Conservation (phyloP, 129 eudicot species). For the Oenanthe sinensis region DNA sequence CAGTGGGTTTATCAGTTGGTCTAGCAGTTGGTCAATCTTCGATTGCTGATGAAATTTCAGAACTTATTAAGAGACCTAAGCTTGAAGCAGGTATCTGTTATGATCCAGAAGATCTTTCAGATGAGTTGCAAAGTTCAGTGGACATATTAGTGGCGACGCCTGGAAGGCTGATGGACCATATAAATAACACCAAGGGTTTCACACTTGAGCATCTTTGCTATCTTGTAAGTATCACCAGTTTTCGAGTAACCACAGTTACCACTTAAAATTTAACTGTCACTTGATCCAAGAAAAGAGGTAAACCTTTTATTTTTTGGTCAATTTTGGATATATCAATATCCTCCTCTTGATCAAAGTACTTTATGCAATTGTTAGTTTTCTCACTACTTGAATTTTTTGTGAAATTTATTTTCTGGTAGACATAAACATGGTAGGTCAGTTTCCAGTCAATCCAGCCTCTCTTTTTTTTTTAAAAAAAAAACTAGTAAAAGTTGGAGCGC, state of each 20-base stretch:
- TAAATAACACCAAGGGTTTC: conserved; percentile 75
- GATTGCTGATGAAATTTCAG: conserved; percentile 74
- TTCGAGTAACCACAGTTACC: neutral
- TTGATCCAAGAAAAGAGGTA: neutral
- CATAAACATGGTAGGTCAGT: neutral
- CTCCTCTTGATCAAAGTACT: neutral
- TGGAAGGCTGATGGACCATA: conserved; percentile 95
- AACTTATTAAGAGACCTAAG: conserved; percentile 59
- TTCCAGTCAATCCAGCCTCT: neutral
- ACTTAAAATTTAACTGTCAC: neutral
- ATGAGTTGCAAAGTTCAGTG: conserved; percentile 47
- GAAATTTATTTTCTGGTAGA: neutral
- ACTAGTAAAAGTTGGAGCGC: neutral
- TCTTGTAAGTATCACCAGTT: conserved; percentile 46
- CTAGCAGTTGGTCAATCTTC: conserved; percentile 95
- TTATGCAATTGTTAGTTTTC: neutral
- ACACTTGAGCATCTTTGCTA: conserved; percentile 87
- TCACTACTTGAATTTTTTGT: neutral
- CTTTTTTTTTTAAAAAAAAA: neutral
- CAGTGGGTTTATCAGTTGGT: conserved; percentile 89
- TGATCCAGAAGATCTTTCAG: conserved; percentile 46
- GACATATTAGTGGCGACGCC: conserved; percentile 95
- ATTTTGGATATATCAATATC: neutral
- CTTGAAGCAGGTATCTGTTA: conserved; percentile 55
- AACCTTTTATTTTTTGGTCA: neutral